Evolutionary conservation across 2,329 filamentous ascomycete species (phyloP).

Genomic region (Lecanicillium sp.): DNA sequence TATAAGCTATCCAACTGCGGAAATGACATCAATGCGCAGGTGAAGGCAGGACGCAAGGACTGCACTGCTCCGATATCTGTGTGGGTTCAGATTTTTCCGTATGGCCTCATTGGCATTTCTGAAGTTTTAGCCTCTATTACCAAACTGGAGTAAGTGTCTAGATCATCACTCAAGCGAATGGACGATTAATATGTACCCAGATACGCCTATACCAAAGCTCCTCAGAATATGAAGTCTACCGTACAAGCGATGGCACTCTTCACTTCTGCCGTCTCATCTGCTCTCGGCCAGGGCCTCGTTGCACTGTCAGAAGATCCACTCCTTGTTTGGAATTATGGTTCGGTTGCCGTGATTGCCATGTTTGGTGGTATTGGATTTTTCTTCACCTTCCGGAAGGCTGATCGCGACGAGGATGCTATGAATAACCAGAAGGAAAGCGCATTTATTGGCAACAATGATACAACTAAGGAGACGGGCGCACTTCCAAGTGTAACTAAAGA

Average conservation of each 20-base stretch:
- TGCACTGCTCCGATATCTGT: conserved; percentile 49
- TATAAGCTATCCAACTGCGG: conserved; percentile 51
- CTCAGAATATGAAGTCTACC: conserved; percentile 68
- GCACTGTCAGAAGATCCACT: conserved; percentile 50
- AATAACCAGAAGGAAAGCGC: conserved; percentile 39
- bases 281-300: conserved; percentile 55
- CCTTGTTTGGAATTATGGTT: conserved; percentile 67
- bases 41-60: conserved; percentile 19
- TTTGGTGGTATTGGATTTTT: conserved; percentile 61
- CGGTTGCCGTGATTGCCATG: conserved; percentile 59
- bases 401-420: conserved; percentile 59
- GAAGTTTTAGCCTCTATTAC: conserved; percentile 47
- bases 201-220: conserved; percentile 67
- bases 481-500: no score
- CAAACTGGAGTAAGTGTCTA: conserved; percentile 51
- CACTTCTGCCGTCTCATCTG: conserved; percentile 61
- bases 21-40: conserved; percentile 26
- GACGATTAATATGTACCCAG: not conserved
- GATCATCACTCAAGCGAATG: not conserved
- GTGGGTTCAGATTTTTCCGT: conserved; percentile 49
- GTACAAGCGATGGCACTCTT: conserved; percentile 63
- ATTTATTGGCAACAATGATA: conserved; percentile 2
- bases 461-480: no score
- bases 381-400: conserved; percentile 56
- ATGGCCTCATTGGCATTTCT: conserved; percentile 41